Conservation (phyloP, 352 stramenopile genomes). For the Pythium sp. region DNA sequence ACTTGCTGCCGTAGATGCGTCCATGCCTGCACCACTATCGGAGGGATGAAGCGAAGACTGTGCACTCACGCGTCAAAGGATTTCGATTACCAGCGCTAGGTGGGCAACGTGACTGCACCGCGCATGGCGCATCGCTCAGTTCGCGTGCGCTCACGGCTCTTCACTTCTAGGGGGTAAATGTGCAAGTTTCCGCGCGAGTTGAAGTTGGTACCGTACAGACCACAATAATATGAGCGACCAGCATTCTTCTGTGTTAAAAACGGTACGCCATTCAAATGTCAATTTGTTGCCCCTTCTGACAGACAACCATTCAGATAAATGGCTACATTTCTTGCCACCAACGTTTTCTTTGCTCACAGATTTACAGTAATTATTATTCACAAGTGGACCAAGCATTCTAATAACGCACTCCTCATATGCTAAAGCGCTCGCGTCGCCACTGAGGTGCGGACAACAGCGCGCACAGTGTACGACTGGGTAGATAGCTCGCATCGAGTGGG, state of each 20-base stretch:
- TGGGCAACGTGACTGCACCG: too few species aligned
- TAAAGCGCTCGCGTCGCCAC: neutral
- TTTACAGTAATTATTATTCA: neutral
- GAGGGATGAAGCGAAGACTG: too few species aligned
- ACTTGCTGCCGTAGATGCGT: neutral
- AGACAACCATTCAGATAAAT: neutral
- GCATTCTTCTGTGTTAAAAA: too few species aligned
- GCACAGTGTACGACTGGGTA: too few species aligned
- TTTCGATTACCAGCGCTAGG: too few species aligned
- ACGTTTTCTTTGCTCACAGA: neutral
- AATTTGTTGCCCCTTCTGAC: neutral
- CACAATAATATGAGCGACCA: too few species aligned
- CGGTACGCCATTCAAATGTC: too few species aligned
- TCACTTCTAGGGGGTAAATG: too few species aligned
- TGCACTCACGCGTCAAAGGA: too few species aligned
- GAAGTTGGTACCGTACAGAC: neutral
- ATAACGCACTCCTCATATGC: neutral
- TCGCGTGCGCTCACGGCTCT: too few species aligned
- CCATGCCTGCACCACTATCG: neutral
- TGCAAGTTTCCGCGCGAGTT: neutral
- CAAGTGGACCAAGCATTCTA: neutral
- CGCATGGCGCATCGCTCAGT: too few species aligned
- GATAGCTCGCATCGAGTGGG: neutral
- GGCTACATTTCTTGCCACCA: neutral
- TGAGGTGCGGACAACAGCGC: neutral